phyloP scores from a whole-genome alignment of 495 filamentous ascomycete species.

The Neurospora discreta region DNA sequence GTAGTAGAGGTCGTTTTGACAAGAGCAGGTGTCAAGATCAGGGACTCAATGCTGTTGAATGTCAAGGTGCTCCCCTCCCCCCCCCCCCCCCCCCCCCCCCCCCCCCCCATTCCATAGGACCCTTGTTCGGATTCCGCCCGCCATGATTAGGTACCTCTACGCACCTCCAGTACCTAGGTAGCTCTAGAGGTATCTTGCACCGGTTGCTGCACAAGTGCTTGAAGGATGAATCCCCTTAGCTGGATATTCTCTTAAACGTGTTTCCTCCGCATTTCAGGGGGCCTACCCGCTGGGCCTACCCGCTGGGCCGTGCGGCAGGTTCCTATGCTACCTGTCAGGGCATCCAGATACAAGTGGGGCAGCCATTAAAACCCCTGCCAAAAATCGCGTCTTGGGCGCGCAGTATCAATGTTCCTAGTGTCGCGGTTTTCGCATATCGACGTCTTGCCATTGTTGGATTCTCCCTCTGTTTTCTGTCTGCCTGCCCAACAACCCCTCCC shows the following conservation, averaged over 20 bases:
- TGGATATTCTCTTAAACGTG: neutral
- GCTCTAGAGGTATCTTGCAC: too few species aligned
- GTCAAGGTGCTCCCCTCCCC: neutral
- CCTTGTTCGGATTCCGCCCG: neutral
- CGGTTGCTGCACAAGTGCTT: neutral
- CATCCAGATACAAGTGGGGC: conserved; percentile 2
- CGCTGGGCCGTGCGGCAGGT: neutral
- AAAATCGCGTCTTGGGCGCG: conserved; percentile 8
- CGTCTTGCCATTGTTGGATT: conserved; percentile 1
- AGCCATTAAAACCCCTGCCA: conserved; percentile 20
- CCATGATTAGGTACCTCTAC: too few species aligned
- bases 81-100: neutral
- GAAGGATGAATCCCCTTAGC: neutral
- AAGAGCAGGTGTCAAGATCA: neutral
- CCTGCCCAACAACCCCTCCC: neutral
- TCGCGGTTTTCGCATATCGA: conserved; percentile 7
- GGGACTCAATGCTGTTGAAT: neutral
- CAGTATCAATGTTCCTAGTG: neutral
- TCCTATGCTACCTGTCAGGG: too few species aligned
- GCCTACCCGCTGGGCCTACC: neutral
- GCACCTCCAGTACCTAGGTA: too few species aligned
- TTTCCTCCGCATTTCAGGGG: neutral
- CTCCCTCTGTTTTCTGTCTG: neutral
- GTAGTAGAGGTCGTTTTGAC: neutral
- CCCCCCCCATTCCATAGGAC: neutral